Evolutionary conservation across 371 early-diverging fungal species (phyloP).

Genomic region (Rhizopus delemar): DNA sequence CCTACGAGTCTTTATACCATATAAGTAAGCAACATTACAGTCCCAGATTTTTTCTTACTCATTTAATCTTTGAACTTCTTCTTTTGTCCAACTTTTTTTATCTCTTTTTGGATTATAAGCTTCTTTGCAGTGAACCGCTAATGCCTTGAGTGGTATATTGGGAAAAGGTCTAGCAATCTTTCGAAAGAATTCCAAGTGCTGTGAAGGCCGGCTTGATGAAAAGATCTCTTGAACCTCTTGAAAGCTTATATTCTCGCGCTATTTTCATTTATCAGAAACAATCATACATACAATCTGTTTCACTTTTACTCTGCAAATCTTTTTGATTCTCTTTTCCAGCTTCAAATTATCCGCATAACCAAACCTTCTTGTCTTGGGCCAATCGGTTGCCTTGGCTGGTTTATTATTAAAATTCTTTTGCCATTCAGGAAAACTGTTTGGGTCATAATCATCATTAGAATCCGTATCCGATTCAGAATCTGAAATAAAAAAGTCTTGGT

Average conservation of each 20-base stretch:
- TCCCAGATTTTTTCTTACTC: slow-evolving; percentile 3
- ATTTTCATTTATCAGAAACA: neutral
- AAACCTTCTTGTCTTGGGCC: slow-evolving; percentile 19
- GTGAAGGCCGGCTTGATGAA: neutral
- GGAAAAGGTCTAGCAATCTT: slow-evolving; percentile 24
- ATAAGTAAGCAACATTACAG: neutral
- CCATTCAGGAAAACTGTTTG: slow-evolving; percentile 12
- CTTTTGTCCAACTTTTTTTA: slow-evolving; percentile 12
- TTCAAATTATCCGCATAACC: slow-evolving; percentile 24
- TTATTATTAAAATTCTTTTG: slow-evolving; percentile 11
- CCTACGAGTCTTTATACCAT: slow-evolving; percentile 6
- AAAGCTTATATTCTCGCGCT: slow-evolving; percentile 22
- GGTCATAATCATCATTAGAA: slow-evolving; percentile 20
- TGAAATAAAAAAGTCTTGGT: slow-evolving; percentile 20
- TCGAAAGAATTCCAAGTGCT: slow-evolving; percentile 11
- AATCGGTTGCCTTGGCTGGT: neutral
- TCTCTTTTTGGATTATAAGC: slow-evolving; percentile 14
- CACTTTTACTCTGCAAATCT: slow-evolving; percentile 22
- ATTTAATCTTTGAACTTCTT: slow-evolving; percentile 18
- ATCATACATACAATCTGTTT: neutral
- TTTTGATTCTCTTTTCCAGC: slow-evolving; percentile 30
- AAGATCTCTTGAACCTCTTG: slow-evolving; percentile 17
- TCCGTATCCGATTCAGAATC: slow-evolving; percentile 30
- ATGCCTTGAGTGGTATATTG: slow-evolving; percentile 8
- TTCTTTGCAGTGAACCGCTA: slow-evolving; percentile 8